These are phyloP conservation scores for Pseudodiploospora longispora DNA, from an alignment of 2,329 filamentous ascomycete genomes.

Conservation along the genomic window DNA sequence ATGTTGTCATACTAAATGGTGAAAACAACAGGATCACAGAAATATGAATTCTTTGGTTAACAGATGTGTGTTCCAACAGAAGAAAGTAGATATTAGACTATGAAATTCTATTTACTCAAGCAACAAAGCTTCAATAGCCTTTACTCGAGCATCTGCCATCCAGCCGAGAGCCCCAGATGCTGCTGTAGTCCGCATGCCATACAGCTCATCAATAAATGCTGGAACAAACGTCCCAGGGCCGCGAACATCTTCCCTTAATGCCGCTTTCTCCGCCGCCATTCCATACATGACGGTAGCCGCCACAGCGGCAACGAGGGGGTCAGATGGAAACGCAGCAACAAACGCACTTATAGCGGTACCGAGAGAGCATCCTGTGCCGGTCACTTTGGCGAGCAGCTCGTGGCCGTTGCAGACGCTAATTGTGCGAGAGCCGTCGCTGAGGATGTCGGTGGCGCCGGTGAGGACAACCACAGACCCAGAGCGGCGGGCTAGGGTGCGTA, in stretches of 20 bases:
- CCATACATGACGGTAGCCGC: slow-evolving; percentile 73
- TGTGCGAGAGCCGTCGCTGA: slow-evolving; percentile 66
- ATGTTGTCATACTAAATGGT: too few species aligned
- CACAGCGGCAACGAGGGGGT: slow-evolving; percentile 64
- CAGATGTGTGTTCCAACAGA: too few species aligned
- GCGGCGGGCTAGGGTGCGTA: slow-evolving; percentile 55
- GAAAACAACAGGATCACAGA: too few species aligned
- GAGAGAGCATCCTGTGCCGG: slow-evolving; percentile 76
- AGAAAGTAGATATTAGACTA: too few species aligned
- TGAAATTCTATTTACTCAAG: too few species aligned
- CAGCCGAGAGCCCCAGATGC: slow-evolving; percentile 40
- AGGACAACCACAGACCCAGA: slow-evolving; percentile 71
- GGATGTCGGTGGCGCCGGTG: slow-evolving; percentile 70
- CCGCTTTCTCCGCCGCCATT: slow-evolving; percentile 60
- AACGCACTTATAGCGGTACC: slow-evolving; percentile 75
- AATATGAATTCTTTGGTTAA: too few species aligned
- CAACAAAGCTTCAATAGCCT: slow-evolving; percentile 20
- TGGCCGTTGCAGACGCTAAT: slow-evolving; percentile 71
- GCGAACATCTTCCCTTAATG: slow-evolving; percentile 54
- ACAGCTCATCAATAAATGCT: slow-evolving; percentile 69
- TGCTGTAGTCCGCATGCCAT: slow-evolving; percentile 40
- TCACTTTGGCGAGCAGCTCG: slow-evolving; percentile 58
- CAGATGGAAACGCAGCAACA: slow-evolving; percentile 52
- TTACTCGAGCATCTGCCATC: slow-evolving; percentile 43
- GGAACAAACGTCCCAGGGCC: slow-evolving; percentile 85